These are phyloP conservation scores for Sphaerulina vaccinii DNA, from an alignment of 2,329 filamentous ascomycete species.

Conservation along the genomic window DNA sequence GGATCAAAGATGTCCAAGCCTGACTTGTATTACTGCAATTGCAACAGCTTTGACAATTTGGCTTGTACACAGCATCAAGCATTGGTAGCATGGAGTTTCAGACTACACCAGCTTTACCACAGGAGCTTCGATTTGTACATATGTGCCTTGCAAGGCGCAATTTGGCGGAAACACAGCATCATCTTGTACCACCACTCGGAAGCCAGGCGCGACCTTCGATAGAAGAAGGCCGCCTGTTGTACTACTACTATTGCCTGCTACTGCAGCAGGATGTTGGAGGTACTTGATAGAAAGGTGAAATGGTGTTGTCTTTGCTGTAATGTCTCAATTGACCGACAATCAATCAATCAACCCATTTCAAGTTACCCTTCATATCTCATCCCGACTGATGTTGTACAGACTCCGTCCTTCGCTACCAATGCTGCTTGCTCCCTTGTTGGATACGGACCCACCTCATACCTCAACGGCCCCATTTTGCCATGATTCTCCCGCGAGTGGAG, in stretches of 20 bases:
- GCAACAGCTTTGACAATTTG: slow-evolving; percentile 13
- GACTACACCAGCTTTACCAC: slow-evolving; percentile 7
- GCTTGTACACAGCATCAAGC: slow-evolving; percentile 13
- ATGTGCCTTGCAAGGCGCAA: slow-evolving; percentile 12
- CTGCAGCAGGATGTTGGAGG: slow-evolving; percentile 5
- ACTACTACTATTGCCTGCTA: slow-evolving; percentile 8
- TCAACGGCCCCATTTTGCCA: no score
- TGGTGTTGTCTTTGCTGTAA: slow-evolving; percentile 13
- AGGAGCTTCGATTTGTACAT: slow-evolving; percentile 15
- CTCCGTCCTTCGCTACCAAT: no score
- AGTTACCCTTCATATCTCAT: not conserved
- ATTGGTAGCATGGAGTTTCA: slow-evolving; percentile 10
- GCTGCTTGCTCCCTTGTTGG: no score
- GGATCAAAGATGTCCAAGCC: slow-evolving; percentile 2
- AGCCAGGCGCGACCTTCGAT: slow-evolving; percentile 6
- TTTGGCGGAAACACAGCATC: slow-evolving; percentile 3
- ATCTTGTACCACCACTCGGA: slow-evolving; percentile 7
- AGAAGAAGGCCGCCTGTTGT: slow-evolving; percentile 5
- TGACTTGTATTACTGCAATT: slow-evolving; percentile 16
- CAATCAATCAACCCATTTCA: slow-evolving; percentile 7
- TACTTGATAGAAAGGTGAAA: slow-evolving; percentile 5
- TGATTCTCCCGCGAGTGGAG: no score
- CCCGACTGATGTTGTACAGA: not conserved
- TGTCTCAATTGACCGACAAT: slow-evolving; percentile 13
- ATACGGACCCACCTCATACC: no score